phyloP scores from a whole-genome alignment of 1,284 basidiomycete species.

The Polyporus tsugae region DNA sequence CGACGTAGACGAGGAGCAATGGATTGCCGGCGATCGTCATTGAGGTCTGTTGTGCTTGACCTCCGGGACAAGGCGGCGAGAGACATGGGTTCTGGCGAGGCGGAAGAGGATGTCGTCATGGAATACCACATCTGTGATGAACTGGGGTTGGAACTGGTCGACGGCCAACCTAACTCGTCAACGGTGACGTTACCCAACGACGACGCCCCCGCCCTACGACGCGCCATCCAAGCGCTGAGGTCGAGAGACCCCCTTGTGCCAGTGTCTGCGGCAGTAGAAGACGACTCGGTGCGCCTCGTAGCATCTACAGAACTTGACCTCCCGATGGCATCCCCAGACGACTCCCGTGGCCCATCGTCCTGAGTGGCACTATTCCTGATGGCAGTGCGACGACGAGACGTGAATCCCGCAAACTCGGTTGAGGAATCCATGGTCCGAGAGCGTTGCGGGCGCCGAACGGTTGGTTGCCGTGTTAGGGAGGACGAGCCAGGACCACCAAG shows the following conservation, averaged over 20 bases:
- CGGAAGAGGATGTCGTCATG: constrained; percentile 27
- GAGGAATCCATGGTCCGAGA: constrained; percentile 65
- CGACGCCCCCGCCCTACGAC: constrained; percentile 12
- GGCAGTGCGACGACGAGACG: constrained; percentile 59
- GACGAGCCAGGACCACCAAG: constrained; percentile 30
- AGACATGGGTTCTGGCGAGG: constrained; percentile 16
- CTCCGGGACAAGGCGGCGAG: constrained; percentile 15
- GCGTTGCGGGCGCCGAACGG: constrained; percentile 58
- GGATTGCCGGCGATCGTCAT: constrained; percentile 29
- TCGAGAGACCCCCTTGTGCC: constrained; percentile 23
- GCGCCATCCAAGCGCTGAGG: constrained; percentile 27
- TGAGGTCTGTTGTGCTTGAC: constrained; percentile 26
- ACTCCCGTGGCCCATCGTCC: constrained; percentile 32
- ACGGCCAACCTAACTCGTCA: constrained; percentile 7
- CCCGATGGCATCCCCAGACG: constrained; percentile 32
- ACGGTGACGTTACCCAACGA: not conserved
- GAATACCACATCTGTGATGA: constrained; percentile 41
- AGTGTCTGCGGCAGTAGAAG: constrained; percentile 13
- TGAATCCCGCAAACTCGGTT: constrained; percentile 70
- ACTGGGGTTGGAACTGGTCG: constrained; percentile 24
- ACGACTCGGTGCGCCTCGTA: constrained; percentile 18
- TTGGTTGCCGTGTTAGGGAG: constrained; percentile 52
- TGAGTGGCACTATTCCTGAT: constrained; percentile 32
- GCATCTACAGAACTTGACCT: constrained; percentile 24
- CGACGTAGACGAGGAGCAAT: constrained; percentile 60